These are phyloP conservation scores for Gracilariopsis chorda DNA, from an alignment of 23 red algal genomes.

Conservation along the genomic window DNA sequence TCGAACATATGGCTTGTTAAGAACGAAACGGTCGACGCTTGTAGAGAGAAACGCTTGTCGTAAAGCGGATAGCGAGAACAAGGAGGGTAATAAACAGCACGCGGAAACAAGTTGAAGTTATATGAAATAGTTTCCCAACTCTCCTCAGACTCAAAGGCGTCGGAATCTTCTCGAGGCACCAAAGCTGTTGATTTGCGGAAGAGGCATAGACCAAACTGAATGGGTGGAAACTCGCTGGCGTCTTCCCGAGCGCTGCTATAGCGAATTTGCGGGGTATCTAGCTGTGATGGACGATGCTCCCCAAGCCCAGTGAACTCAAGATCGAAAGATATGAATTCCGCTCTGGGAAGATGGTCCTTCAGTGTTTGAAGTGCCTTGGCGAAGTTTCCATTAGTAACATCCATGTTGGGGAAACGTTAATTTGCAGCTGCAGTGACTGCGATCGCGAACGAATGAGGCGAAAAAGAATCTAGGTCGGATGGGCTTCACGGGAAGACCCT, in stretches of 20 bases:
- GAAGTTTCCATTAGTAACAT: slow-evolving; percentile 38
- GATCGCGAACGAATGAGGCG: no score
- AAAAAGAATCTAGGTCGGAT: no score
- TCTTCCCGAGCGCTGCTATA: slow-evolving; percentile 11
- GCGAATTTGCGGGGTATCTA: slow-evolving; percentile 48
- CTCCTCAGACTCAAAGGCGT: not conserved
- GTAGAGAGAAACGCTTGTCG: slow-evolving; percentile 38
- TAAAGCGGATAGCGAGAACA: slow-evolving; percentile 20
- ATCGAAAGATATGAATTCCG: slow-evolving; percentile 45
- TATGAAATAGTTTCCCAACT: slow-evolving; percentile 43
- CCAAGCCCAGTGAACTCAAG: slow-evolving; percentile 68
- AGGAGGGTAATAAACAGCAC: slow-evolving; percentile 41
- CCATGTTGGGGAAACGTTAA: no score
- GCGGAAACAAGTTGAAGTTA: slow-evolving; percentile 68
- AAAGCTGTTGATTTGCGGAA: slow-evolving; percentile 20
- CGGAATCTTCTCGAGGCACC: not conserved
- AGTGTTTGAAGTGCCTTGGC: slow-evolving; percentile 25
- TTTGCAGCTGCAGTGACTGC: no score
- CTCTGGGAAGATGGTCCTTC: slow-evolving; percentile 5
- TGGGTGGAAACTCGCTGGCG: slow-evolving; percentile 34
- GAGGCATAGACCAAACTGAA: slow-evolving; percentile 49
- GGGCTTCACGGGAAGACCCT: no score
- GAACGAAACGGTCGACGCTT: slow-evolving; percentile 42
- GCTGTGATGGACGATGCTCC: slow-evolving; percentile 8
- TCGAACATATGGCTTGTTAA: slow-evolving; percentile 52